Evolutionary conservation across 768 basidiomycete species (phyloP), one percentile per base, ranked within the genome.

Genomic region (Trametes elegans): DNA sequence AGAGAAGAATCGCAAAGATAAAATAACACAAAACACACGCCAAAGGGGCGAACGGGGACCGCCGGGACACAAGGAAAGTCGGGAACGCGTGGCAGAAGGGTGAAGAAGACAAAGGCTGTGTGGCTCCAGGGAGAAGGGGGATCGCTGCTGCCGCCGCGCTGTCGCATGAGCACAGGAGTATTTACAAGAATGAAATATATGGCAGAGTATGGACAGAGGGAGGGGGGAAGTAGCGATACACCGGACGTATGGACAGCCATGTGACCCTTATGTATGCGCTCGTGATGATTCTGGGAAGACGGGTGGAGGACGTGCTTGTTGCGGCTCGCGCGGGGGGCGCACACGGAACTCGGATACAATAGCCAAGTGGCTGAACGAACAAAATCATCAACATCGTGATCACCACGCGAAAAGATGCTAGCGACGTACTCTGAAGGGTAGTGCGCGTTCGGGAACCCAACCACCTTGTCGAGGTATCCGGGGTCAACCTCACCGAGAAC

Each of bases 401-500:
- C 21, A 32, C 32, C 10, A 38, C 10, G 34, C 36, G 21, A 27
- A 27, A 23, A 24, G 56, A 58, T 45, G 59, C 18, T 58, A 60
- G 52, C 55, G 14, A 86, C 93, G 68, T 71, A 98, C 94, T 98
- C 95, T 55, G 93, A 95, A 21, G 96, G 93, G 79, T 94, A 97
- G 68, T 98, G 93, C 2, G 86, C 83, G 70, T 98, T 95, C 26
- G 97, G 97, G 79, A 98, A 98, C 32, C 97, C 97, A 40, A 98
- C 96, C 16, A 84, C 84, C 74, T 92, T 92, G 60, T 88, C 84
- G 68, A 98, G 68, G 75, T 99, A 99, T 23, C 68, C 68, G 63
- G 77, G 79, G 68, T 98, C 94, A 55, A 98, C 85, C 69, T 89
- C 92, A 13, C 90, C 90, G 39, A 98, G 76, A n/a, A 96, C 83